Percentiles rank a stretch among this genome's conserved stretches.
Evolutionary conservation across 148 eudicot genomes (phyloP).

Genomic region (Amaranthus hypochondriacus): DNA sequence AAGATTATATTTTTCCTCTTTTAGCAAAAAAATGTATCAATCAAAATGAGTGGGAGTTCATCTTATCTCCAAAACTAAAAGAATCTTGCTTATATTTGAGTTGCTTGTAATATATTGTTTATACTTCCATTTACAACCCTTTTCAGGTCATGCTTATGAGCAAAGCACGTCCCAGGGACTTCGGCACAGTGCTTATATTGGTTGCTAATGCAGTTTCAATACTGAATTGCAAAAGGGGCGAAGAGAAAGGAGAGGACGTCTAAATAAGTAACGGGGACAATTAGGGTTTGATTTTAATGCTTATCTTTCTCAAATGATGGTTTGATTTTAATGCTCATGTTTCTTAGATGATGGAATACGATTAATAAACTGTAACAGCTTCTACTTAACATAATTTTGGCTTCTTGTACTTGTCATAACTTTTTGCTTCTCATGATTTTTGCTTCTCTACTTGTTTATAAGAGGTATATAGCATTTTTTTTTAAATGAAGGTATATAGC

Average conservation of each 20-base stretch:
- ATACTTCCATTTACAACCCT: background rate
- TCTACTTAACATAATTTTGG: no score
- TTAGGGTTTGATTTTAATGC: background rate
- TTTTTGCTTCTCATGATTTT: no score
- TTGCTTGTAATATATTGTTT: no score
- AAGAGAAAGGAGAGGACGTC: background rate
- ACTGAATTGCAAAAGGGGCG: background rate
- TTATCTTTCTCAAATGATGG: no score
- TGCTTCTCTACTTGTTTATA: no score
- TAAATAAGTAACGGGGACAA: background rate
- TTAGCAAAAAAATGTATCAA: background rate
- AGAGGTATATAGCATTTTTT: no score
- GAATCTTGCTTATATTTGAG: background rate
- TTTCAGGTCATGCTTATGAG: background rate
- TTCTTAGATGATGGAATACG: no score
- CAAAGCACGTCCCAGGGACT: background rate
- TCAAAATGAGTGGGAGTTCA: no score
- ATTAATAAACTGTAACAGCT: no score
- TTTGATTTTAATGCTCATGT: no score
- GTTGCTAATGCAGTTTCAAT: slow-evolving; percentile 2
- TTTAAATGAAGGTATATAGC: no score
- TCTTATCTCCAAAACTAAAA: background rate
- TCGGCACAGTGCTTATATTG: background rate
- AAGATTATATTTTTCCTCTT: background rate
- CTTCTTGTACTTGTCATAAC: no score